phyloP scores from a whole-genome alignment of 2,329 filamentous ascomycete species.

The Pestalotiopsis sp. region DNA sequence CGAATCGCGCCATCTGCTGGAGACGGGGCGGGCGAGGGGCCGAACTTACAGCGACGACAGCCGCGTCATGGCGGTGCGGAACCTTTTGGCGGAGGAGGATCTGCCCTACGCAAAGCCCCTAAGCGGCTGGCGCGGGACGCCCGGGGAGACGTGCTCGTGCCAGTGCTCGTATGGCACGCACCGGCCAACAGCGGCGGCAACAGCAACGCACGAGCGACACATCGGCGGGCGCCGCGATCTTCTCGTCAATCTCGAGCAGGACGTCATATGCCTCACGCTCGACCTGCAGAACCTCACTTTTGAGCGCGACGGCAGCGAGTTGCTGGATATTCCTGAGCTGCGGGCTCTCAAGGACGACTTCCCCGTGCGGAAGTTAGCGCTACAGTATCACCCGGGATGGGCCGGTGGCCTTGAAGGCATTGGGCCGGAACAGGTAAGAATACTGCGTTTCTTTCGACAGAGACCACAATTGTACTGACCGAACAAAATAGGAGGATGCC shows the following conservation, averaged over 20 bases:
- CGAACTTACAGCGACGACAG: background rate
- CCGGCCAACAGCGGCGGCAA: background rate
- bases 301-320: background rate
- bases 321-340: slow-evolving; percentile 9
- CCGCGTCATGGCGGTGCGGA: background rate
- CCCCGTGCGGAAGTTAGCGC: slow-evolving; percentile 1
- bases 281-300: background rate
- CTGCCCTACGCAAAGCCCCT: background rate
- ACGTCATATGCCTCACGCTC: slow-evolving; percentile 6
- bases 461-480: background rate
- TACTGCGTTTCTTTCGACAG: background rate
- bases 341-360: background rate
- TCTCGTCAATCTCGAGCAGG: slow-evolving; percentile 7
- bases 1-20: slow-evolving; percentile 7
- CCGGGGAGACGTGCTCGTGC: background rate
- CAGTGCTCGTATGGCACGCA: slow-evolving; percentile 1
- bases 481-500: background rate
- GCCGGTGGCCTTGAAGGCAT: background rate
- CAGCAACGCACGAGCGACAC: background rate
- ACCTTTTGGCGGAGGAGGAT: background rate
- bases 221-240: background rate
- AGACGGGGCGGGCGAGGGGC: background rate
- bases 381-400: slow-evolving; percentile 6
- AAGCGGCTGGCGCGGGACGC: background rate
- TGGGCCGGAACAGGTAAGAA: background rate